These are phyloP conservation scores for Nissolia schottii DNA, from an alignment of 306 rosid species.

Conservation along the genomic window DNA sequence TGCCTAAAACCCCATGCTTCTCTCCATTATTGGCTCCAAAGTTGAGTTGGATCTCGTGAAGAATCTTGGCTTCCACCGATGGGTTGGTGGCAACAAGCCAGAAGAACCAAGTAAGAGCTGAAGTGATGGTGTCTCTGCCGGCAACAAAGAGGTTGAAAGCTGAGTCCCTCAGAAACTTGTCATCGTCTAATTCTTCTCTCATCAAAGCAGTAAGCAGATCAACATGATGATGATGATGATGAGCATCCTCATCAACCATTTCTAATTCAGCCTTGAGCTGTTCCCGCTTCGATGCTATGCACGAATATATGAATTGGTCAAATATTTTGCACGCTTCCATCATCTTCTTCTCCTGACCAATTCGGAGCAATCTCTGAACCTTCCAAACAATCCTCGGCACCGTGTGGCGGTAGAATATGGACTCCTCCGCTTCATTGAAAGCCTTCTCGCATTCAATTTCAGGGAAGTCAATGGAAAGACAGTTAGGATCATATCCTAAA, in stretches of 20 bases:
- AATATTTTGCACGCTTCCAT: conserved; percentile 20
- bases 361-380: conserved; percentile 31
- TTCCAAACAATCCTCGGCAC: conserved; percentile 37
- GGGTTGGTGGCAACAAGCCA: conserved; percentile 48
- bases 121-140: conserved; percentile 39
- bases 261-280: not conserved
- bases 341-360: conserved; percentile 36
- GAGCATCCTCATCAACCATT: not conserved
- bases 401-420: conserved; percentile 22
- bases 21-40: not conserved
- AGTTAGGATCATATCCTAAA: conserved; percentile 39
- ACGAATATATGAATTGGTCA: conserved; percentile 29
- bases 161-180: conserved; percentile 44
- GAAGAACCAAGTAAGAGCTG: conserved; percentile 50
- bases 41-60: conserved; percentile 31
- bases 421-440: conserved; percentile 27
- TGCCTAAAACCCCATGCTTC: not conserved
- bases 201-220: conserved; percentile 32
- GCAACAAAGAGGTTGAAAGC: conserved; percentile 38
- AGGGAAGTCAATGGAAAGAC: conserved; percentile 35
- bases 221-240: no score
- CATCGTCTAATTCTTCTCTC: not conserved
- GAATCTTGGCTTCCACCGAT: conserved; percentile 34
- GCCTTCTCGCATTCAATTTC: conserved; percentile 33
- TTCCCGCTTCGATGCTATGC: conserved; percentile 22